Conservation (phyloP, 2,329 filamentous ascomycete genomes). For the Xylaria digitata region DNA sequence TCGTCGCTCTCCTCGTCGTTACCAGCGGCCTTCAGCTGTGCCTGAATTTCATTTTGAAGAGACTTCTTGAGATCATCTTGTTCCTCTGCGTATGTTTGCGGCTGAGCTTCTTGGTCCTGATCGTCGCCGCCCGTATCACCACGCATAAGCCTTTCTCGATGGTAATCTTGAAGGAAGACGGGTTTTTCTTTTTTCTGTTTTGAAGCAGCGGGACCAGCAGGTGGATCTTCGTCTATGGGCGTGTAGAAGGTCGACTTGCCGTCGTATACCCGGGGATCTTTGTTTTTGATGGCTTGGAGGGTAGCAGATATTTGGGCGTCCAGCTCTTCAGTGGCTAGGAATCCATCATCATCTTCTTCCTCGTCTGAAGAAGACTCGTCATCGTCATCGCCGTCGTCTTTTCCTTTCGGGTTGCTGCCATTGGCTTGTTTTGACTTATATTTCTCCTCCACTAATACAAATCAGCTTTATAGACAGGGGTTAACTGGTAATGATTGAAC, state of each 20-base stretch:
- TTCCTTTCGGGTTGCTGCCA: conserved; percentile 56
- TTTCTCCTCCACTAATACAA: conserved; percentile 84
- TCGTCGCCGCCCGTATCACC: conserved; percentile 73
- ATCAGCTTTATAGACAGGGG: conserved; percentile 31
- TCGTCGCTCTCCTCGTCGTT: conserved; percentile 62
- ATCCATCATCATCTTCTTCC: conserved; percentile 89
- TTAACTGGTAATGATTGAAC: conserved; percentile 45
- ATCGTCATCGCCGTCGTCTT: conserved; percentile 65
- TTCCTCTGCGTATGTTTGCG: conserved; percentile 85
- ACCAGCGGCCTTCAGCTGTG: conserved; percentile 63
- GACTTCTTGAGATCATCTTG: conserved; percentile 84
- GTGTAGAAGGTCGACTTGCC: conserved; percentile 81
- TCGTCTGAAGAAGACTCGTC: conserved; percentile 79
- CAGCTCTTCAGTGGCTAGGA: conserved; percentile 84
- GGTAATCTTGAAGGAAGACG: conserved; percentile 88
- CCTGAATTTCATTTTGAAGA: conserved; percentile 84
- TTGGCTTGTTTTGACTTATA: conserved; percentile 64
- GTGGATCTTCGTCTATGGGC: conserved; percentile 63
- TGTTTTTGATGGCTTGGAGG: conserved; percentile 85
- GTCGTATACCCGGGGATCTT: conserved; percentile 93
- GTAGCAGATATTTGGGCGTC: conserved; percentile 90
- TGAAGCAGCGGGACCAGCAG: conserved; percentile 44
- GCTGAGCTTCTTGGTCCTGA: conserved; percentile 61
- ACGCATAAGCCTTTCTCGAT: conserved; percentile 86
- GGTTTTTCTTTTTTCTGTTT: conserved; percentile 80